Base-by-base conservation (phyloP, 1,139 yeast species). In the Geotrichum fermentans region DNA sequence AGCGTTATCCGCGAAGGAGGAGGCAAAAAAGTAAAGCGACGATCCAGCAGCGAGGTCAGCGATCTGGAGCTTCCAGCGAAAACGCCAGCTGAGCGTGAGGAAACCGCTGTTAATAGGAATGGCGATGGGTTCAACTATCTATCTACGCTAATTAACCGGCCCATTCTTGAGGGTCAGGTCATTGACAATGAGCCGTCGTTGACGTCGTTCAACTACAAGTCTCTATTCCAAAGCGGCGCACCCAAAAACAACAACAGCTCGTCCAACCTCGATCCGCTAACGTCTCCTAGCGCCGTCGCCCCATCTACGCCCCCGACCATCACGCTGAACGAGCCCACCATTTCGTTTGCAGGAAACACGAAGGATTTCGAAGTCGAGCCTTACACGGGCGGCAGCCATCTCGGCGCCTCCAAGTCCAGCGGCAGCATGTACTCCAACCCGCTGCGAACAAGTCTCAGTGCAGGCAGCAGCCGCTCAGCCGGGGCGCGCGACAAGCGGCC, bases 161-260 rank as follows among this genome's bases (percentile, higher is more conserved):
- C 49, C n/a, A 36, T 20, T 11, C 10, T 28, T 4, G 35, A 34
- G 10, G 16, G 29, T 8, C 32, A 24, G 4, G 26, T 18, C 11
- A 16, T 14, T 17, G 40, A 29, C 26, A 42, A 39, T 14, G 30
- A 30, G 4, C 16, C 38, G 6, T 28, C 13, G 6, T 7, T 10
- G 4, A n/a, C 29, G 18, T 17, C n/a, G 8, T 39, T 40, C 33
- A 45, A 45, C 30, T 45, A 45, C 40, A 45, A 45, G 38, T 45
- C 49, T 24, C 24, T 45, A 7, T 34, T 43, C 29, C 42, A 39
- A 8, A 39, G 16, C 10, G 34, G 21, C 32, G 28, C 28, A 6
- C 6, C 6, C 6, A 24, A 24, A 10, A 6, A 6, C 28, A 24
- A 24, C 28, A 10, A 10, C 28, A 24, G 28, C 28, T 6, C 28